Percentiles rank a stretch among this genome's conserved stretches.
phyloP scores from a whole-genome alignment of 305 asterid species.

The Fraxinus greggii region DNA sequence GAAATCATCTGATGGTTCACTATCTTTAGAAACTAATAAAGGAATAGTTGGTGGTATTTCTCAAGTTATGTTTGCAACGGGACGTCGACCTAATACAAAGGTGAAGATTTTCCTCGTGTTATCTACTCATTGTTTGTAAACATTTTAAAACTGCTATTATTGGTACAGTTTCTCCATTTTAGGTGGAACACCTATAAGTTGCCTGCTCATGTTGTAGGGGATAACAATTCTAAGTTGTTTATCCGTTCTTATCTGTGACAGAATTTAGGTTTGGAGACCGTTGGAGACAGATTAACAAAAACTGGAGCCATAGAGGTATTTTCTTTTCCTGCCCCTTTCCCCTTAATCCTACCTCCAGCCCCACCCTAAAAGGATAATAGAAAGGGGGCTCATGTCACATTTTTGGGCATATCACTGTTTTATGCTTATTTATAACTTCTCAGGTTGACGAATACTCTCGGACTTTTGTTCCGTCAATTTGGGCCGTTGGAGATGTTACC shows the following conservation, averaged over 20 bases:
- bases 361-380: background rate
- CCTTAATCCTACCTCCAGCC: background rate
- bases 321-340: background rate
- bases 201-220: background rate
- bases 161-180: background rate
- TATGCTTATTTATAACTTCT: constrained; percentile 22
- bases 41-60: constrained; percentile 83
- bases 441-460: constrained; percentile 91
- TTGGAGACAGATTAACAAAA: constrained; percentile 73
- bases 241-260: constrained; percentile 35
- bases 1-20: constrained; percentile 75
- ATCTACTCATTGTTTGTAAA: background rate
- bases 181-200: background rate
- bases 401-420: constrained; percentile 3
- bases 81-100: constrained; percentile 80
- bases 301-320: constrained; percentile 86
- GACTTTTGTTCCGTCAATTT: constrained; percentile 87
- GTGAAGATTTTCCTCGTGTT: constrained; percentile 30
- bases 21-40: constrained; percentile 76
- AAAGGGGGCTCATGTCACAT: background rate
- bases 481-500: constrained; percentile 98
- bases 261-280: constrained; percentile 85
- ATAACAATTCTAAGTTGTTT: constrained; percentile 3
- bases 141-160: background rate
- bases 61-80: constrained; percentile 93